Evolutionary conservation across 495 filamentous ascomycete species (phyloP).

Genomic region (Tuber aestivum): DNA sequence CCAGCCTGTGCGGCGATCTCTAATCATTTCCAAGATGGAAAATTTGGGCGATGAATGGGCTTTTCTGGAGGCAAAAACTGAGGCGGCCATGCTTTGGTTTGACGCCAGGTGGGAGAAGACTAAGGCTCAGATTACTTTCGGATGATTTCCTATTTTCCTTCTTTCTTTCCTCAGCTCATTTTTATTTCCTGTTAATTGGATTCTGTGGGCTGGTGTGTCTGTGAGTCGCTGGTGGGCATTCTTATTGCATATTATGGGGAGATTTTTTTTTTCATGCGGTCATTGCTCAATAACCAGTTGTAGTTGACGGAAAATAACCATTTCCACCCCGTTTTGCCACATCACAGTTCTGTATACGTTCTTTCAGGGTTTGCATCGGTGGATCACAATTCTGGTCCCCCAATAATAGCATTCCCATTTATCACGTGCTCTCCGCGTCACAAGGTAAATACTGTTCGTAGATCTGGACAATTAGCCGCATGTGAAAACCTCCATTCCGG

Average conservation of each 20-base stretch:
- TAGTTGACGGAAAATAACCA: not conserved
- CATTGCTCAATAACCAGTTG: not conserved
- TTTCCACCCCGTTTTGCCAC: not conserved
- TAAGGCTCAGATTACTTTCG: not conserved
- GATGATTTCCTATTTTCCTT: not conserved
- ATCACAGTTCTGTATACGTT: not conserved
- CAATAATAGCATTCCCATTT: not conserved
- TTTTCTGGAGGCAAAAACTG: not conserved
- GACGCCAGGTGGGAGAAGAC: not conserved
- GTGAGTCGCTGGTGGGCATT: not conserved
- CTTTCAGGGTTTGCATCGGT: not conserved
- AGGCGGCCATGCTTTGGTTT: not conserved
- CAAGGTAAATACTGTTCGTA: not conserved
- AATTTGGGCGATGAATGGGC: not conserved
- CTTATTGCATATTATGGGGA: not conserved
- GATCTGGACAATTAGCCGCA: not conserved
- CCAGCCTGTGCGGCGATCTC: not conserved
- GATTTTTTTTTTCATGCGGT: not conserved
- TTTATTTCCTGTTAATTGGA: not conserved
- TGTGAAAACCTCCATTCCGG: not conserved
- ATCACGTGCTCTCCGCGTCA: not conserved
- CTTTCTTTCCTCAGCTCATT: not conserved
- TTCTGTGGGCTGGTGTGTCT: not conserved
- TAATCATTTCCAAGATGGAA: not conserved
- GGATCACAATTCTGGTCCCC: not conserved